Base-by-base conservation (phyloP, 768 basidiomycete species). In the Hebeloma cylindrosporum region DNA sequence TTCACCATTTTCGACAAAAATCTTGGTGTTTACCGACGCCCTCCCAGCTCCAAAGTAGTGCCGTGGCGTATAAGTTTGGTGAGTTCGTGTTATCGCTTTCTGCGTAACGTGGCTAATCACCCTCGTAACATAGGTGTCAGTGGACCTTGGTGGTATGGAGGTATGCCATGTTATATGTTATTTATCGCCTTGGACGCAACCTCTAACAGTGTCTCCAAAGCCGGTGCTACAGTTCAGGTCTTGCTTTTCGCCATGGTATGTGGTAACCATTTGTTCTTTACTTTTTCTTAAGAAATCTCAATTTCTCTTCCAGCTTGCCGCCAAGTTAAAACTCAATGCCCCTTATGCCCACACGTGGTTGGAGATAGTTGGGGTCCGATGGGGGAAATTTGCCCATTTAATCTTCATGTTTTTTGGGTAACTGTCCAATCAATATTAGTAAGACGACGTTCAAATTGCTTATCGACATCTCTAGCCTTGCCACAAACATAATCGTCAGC, bases 401-500 rank as follows among this genome's bases (percentile, higher is more conserved):
- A 70, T 91, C 5, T 94, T 95, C 72, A 82, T 94, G 74, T 85
- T 89, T 71, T 95, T 95, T 58, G 92, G 88, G 79, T 77, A 43
- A 0, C 70, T 64, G 5, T 21, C 5, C 1, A 33, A 4, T 7
- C 11, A 2, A 22, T 7, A 8, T 20, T 20, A 30, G 25, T 34
- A 5, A 31, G 16, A 18, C 39, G 40, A 9, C 8, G 4, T 4
- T 2, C 23, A 21, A n/a, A 17, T 36, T 8, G 14, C 26, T 17
- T 18, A 20, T 32, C n/a, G 5, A 16, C 28, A 10, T n/a, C n/a
- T n/a, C n/a, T 39, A 82, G 82, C n/a, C 70, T 96, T 6, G 84
- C 88, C 2, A 93, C 93, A 25, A 94, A 94, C 63, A 73, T 95
- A 44, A 88, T 94, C 57, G 92, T 93, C n/a, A 89, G 87, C 37